These are phyloP conservation scores for Fusarium poae DNA, from an alignment of 2,329 filamentous ascomycete genomes.

Conservation along the genomic window DNA sequence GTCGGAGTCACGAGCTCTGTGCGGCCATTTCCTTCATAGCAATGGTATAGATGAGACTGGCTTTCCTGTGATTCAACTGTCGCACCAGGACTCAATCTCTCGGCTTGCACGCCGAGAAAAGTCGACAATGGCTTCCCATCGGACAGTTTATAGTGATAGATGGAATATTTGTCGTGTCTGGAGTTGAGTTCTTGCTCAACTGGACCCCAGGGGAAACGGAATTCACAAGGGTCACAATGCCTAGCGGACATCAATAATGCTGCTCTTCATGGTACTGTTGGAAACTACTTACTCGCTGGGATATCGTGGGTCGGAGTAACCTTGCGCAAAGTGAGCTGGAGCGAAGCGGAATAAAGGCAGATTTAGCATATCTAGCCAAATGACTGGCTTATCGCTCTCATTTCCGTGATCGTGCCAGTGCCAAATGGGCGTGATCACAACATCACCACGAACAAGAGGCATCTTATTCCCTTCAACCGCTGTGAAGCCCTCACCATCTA, in stretches of 20 bases:
- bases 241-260: constrained; percentile 16
- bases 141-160: constrained; percentile 54
- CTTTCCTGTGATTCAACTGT: constrained; percentile 59
- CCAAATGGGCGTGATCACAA: constrained; percentile 70
- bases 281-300: constrained; percentile 56
- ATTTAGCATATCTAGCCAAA: constrained; percentile 71
- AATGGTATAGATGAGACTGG: constrained; percentile 65
- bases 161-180: constrained; percentile 45
- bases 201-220: constrained; percentile 59
- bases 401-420: constrained; percentile 73
- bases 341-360: constrained; percentile 64
- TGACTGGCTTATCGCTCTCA: constrained; percentile 65
- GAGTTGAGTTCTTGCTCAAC: constrained; percentile 58
- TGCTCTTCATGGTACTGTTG: accelerated
- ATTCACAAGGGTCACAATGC: constrained; percentile 55
- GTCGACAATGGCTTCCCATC: constrained; percentile 55
- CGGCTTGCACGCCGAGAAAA: constrained; percentile 63
- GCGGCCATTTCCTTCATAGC: constrained; percentile 61
- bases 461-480: constrained; percentile 68
- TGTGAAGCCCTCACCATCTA: constrained; percentile 69
- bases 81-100: constrained; percentile 57
- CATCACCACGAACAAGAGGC: constrained; percentile 64
- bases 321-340: constrained; percentile 67
- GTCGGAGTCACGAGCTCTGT: constrained; percentile 55
- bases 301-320: constrained; percentile 62